phyloP scores from a whole-genome alignment of 2,329 filamentous ascomycete genomes.

The Fusarium floridanum region DNA sequence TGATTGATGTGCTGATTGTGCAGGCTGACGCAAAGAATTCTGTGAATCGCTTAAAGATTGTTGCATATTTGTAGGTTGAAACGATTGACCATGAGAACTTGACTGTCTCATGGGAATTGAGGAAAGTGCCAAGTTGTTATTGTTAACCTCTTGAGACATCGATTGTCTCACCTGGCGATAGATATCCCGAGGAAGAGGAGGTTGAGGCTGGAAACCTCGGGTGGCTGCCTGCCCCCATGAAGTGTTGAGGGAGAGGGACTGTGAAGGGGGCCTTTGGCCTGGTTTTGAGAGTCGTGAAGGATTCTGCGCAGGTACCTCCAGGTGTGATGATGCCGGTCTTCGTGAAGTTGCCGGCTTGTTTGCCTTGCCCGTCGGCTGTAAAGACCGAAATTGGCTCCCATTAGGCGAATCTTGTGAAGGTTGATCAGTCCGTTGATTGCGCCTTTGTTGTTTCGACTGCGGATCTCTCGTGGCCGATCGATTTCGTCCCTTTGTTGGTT shows the following conservation, averaged over 20 bases:
- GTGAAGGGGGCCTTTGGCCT: background rate
- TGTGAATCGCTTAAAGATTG: background rate
- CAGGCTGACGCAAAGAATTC: background rate
- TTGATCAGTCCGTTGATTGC: background rate
- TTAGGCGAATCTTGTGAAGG: background rate
- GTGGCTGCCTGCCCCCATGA: background rate
- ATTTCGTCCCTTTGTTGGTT: background rate
- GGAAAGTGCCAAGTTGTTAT: background rate
- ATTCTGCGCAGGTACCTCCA: background rate
- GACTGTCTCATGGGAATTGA: background rate
- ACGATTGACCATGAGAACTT: background rate
- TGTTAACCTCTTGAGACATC: background rate
- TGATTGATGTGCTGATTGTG: background rate
- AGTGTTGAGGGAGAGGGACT: background rate
- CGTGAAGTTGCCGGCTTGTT: background rate
- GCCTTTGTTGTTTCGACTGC: slow-evolving; percentile 11
- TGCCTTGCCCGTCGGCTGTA: background rate
- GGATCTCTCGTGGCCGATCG: background rate
- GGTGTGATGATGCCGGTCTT: background rate
- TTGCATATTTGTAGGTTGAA: background rate
- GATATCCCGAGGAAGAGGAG: background rate
- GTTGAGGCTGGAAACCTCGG: background rate
- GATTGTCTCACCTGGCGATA: background rate
- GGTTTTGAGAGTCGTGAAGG: background rate
- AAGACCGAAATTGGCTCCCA: background rate